These are phyloP conservation scores for Leishmania turanica DNA, from an alignment of 208 protist species.

Conservation along the genomic window DNA sequence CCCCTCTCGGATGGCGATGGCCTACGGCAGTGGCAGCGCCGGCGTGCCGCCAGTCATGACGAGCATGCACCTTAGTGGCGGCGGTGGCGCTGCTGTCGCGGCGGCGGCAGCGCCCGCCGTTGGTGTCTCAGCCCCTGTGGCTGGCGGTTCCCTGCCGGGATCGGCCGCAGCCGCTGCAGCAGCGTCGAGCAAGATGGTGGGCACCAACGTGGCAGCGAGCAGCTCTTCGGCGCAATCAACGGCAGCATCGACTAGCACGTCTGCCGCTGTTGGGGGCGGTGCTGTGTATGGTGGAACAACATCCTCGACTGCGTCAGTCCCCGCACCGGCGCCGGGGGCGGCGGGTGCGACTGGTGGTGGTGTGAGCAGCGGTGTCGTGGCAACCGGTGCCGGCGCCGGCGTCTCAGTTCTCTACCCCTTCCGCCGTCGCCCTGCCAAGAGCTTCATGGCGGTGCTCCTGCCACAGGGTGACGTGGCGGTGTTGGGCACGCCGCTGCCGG, in stretches of 20 bases:
- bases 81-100: conserved; percentile 3
- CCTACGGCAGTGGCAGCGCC: conserved; percentile 23
- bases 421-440: conserved; percentile 16
- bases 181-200: background rate
- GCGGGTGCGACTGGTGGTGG: background rate
- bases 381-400: background rate
- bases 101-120: background rate
- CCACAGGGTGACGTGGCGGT: conserved; percentile 47
- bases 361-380: background rate
- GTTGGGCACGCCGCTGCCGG: conserved; percentile 33
- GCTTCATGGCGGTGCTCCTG: conserved; percentile 55
- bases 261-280: background rate
- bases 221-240: too few relatives aligned
- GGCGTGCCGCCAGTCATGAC: conserved; percentile 17
- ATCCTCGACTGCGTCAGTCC: conserved; percentile 4
- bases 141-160: background rate
- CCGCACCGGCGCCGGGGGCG: background rate
- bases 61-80: conserved; percentile 15
- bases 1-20: conserved; percentile 19
- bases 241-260: background rate
- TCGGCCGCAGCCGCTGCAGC: background rate
- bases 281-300: background rate
- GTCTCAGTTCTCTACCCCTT: conserved; percentile 12
- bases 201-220: background rate
- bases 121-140: background rate